Percentiles rank a stretch among this genome's conserved stretches.
Conservation (phyloP, 2,329 filamentous ascomycete species). For the Aspergillus ibericus region DNA sequence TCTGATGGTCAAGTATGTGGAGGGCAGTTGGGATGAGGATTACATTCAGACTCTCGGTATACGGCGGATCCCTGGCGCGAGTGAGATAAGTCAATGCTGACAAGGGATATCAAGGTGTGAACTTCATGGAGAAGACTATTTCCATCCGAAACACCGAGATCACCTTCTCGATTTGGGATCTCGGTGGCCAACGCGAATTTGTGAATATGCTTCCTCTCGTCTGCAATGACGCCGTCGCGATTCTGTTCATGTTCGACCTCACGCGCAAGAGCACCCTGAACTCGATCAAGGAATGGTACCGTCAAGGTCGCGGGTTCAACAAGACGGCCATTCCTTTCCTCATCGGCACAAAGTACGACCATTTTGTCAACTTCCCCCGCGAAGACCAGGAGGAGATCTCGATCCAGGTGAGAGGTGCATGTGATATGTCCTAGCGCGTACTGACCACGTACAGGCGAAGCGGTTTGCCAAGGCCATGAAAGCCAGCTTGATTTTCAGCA, state of each 20-base stretch:
- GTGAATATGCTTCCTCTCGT: constrained; percentile 99
- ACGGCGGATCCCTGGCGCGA: neutral
- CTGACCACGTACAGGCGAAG: constrained; percentile 64
- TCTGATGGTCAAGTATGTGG: constrained; percentile 99
- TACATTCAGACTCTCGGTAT: constrained; percentile 93
- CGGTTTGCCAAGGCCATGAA: constrained; percentile 98
- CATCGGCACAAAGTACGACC: constrained; percentile 97
- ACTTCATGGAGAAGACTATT: constrained; percentile 99
- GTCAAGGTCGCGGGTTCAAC: constrained; percentile 96
- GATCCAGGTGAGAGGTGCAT: constrained; percentile 66
- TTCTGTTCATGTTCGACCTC: constrained; percentile 99
- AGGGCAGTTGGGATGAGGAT: constrained; percentile 99
- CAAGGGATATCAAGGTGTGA: constrained; percentile 66
- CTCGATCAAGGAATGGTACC: constrained; percentile 99
- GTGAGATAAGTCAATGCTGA: constrained; percentile 6
- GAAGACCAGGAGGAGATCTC: constrained; percentile 99
- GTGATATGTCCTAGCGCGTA: neutral
- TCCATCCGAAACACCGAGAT: constrained; percentile 99
- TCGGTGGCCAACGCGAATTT: constrained; percentile 96
- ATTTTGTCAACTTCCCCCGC: constrained; percentile 96
- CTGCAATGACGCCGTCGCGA: constrained; percentile 97
- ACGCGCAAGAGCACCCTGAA: constrained; percentile 98
- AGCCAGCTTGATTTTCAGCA: constrained; percentile 95
- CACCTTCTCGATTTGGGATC: constrained; percentile 98
- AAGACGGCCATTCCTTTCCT: constrained; percentile 99